Percentiles rank a stretch among this genome's conserved stretches.
These are phyloP conservation scores for Vinca major DNA, from an alignment of 305 asterid species.

Conservation along the genomic window DNA sequence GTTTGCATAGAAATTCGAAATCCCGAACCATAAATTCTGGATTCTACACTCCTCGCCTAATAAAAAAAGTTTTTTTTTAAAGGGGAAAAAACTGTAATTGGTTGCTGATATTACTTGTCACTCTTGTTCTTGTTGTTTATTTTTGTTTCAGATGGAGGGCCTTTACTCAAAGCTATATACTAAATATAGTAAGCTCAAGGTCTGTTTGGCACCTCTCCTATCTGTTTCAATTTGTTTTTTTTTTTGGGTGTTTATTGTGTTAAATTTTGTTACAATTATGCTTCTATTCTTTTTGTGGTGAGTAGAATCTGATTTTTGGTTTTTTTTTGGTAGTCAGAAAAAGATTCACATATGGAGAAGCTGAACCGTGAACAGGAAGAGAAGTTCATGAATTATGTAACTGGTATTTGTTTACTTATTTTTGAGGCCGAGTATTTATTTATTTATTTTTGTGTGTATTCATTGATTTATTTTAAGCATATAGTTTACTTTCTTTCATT, in stretches of 20 bases:
- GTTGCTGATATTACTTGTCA: too few species aligned
- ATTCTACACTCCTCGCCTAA: too few species aligned
- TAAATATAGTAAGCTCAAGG: constrained; percentile 59
- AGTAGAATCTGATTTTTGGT: not conserved
- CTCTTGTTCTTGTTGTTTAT: not conserved
- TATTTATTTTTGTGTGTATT: not conserved
- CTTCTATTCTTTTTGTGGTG: not conserved
- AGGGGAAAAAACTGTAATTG: too few species aligned
- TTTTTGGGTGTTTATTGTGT: not conserved
- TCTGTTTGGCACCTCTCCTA: constrained; percentile 9
- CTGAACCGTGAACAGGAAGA: constrained; percentile 58
- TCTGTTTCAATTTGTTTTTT: not conserved
- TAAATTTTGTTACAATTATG: not conserved
- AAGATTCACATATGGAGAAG: constrained; percentile 43
- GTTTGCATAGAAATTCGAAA: too few species aligned
- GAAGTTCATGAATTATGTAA: constrained; percentile 46
- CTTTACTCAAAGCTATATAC: constrained; percentile 54
- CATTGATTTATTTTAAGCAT: not conserved
- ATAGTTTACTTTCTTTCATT: not conserved
- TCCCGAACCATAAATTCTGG: too few species aligned
- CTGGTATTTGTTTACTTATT: constrained; percentile 31
- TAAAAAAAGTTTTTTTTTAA: too few species aligned
- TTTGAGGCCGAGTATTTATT: not conserved
- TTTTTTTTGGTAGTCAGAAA: constrained; percentile 38
- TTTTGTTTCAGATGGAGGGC: constrained; percentile 42